Percentiles rank a stretch among this genome's conserved stretches.
Conservation (phyloP, 2,329 filamentous ascomycete genomes). For the Zasmidium citrigriseum region DNA sequence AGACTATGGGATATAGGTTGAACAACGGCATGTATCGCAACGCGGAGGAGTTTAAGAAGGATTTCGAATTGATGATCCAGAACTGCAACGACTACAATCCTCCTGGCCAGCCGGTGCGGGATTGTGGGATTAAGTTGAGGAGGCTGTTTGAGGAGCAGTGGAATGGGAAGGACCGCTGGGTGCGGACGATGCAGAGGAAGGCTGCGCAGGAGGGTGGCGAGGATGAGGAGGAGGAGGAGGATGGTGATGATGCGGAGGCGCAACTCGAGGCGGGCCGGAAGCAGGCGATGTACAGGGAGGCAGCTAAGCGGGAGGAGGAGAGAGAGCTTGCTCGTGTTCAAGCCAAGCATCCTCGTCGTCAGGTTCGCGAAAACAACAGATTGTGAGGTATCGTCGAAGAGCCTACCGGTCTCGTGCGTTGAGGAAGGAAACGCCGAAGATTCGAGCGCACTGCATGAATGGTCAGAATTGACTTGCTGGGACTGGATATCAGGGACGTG, state of each 20-base stretch:
- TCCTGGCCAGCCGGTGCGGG: neutral
- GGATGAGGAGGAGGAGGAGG: neutral
- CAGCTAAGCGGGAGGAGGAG: no score
- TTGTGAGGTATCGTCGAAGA: no score
- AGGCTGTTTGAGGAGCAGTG: neutral
- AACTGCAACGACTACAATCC: neutral
- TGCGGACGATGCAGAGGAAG: neutral
- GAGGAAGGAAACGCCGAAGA: no score
- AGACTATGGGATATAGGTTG: neutral
- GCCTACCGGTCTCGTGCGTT: no score
- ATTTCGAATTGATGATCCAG: constrained; percentile 3
- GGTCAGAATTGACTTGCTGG: no score
- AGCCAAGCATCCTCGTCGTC: no score
- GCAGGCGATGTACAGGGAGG: no score
- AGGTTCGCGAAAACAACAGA: no score
- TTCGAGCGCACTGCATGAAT: no score
- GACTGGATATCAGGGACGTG: no score
- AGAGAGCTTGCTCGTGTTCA: no score
- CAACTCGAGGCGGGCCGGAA: neutral
- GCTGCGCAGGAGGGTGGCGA: neutral
- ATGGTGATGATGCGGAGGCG: neutral
- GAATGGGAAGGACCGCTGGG: neutral
- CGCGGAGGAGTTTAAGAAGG: constrained; percentile 1
- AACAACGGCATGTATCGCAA: neutral
- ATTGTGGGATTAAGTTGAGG: neutral